Base-by-base conservation (phyloP, 2,329 filamentous ascomycete genomes). In the Didymella sp. region DNA sequence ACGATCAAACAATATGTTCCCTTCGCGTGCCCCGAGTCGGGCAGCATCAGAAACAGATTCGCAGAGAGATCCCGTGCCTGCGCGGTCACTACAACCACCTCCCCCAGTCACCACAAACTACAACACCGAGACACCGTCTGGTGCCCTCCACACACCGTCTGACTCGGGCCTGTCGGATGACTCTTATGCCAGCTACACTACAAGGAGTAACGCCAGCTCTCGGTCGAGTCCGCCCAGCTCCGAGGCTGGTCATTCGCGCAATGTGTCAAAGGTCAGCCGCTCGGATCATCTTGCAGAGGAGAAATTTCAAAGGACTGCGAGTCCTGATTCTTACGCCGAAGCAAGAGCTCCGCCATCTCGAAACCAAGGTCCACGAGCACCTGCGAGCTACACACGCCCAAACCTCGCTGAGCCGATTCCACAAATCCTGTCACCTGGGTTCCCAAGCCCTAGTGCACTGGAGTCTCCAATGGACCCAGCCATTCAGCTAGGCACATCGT, bases 391-490 rank as follows among this genome's bases (percentile, higher is more conserved):
- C 41, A 65, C 59, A 37, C 64, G 66, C 33, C 56, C 64, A 17
- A 67, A 62, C 52, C 55, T 51, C 22, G 58, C 70, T 21, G 67
- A 68, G 37, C 60, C 67, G 19, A 55, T 66, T 21, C 54, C 67
- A 21, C 66, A 58, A 40, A 58, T 69, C 25, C 45, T 66, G 21
- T 66, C 66, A 30, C 66, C 70, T 43, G 63, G 61, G 22, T 61
- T 45, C 9, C 49, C 58, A 13, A 51, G 68, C 30, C 58, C 59
- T 8, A 63, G 66, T 21, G 57, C 64, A 31, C 75, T 71, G n/a
- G 72, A 76, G 42, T 77, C 74, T 4, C 75, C 76, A 15, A 66
- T 77, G 62, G 76, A 78, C 44, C 76, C 76, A 9, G 76, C 76
- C 2, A 76, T 78, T 31, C 74, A 77, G 40, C 58, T 62, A 37